Evolutionary conservation across 208 protist genomes (phyloP).

Genomic region (Plasmodiophora brassicae): DNA sequence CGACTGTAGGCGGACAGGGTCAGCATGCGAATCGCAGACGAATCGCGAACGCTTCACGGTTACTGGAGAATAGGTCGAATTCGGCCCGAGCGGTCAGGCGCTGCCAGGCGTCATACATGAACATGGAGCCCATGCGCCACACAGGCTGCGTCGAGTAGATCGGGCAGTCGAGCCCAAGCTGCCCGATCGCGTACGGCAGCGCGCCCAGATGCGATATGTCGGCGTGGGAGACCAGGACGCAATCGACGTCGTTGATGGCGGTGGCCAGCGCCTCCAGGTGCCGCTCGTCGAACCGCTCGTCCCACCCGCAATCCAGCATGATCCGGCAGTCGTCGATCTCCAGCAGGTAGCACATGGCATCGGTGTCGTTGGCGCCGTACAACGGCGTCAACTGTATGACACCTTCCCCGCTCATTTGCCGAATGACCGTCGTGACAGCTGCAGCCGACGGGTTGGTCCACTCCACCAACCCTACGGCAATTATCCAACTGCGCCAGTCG

Average conservation of each 20-base stretch:
- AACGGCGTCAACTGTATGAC: slow-evolving; percentile 25
- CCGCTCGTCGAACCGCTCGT: slow-evolving; percentile 61
- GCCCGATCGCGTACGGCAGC: slow-evolving; percentile 63
- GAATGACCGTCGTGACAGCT: too few species aligned
- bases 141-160: slow-evolving; percentile 72
- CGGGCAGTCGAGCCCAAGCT: slow-evolving; percentile 59
- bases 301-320: slow-evolving; percentile 76
- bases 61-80: slow-evolving; percentile 60
- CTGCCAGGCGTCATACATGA: slow-evolving; percentile 68
- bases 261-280: slow-evolving; percentile 56
- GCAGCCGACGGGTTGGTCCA: too few species aligned
- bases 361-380: slow-evolving; percentile 11
- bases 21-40: neutral
- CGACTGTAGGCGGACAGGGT: slow-evolving; percentile 56
- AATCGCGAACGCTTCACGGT: neutral
- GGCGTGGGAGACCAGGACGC: slow-evolving; percentile 68
- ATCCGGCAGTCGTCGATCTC: slow-evolving; percentile 70
- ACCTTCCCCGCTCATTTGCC: too few species aligned
- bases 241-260: slow-evolving; percentile 49
- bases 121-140: slow-evolving; percentile 69
- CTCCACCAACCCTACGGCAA: too few species aligned
- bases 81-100: slow-evolving; percentile 36
- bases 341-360: slow-evolving; percentile 34
- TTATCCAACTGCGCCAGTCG: too few species aligned
- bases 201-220: slow-evolving; percentile 69